These are phyloP conservation scores for Solanum dulcamara DNA, from an alignment of 257 asterid genomes.

Conservation along the genomic window DNA sequence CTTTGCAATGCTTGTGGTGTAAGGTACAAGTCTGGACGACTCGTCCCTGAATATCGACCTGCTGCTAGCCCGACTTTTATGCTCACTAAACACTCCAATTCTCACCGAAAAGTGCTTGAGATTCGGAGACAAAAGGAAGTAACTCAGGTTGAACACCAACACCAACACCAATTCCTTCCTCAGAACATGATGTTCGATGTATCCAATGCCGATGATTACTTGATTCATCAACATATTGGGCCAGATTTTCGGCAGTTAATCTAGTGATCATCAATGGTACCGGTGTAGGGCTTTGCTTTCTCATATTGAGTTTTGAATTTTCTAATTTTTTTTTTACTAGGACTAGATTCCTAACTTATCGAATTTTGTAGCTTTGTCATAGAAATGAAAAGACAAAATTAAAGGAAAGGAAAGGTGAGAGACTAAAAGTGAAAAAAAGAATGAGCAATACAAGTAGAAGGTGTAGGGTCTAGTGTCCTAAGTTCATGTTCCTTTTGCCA, in stretches of 20 bases:
- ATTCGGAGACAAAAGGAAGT: constrained; percentile 78
- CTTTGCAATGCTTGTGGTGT: constrained; percentile 94
- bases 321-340: background rate
- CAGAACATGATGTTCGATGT: constrained; percentile 65
- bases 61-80: constrained; percentile 93
- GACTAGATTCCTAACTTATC: constrained; percentile 35
- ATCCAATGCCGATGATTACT: constrained; percentile 54
- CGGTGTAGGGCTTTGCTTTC: background rate
- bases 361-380: constrained; percentile 22
- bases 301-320: background rate
- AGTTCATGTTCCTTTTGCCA: constrained; percentile 22
- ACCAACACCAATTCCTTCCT: constrained; percentile 42
- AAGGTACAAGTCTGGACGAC: constrained; percentile 84
- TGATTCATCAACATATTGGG: constrained; percentile 76
- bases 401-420: background rate
- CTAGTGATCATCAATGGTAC: background rate
- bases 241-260: constrained; percentile 73
- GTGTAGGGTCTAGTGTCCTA: constrained; percentile 15
- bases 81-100: constrained; percentile 70
- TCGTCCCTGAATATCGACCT: constrained; percentile 87
- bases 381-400: background rate
- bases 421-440: background rate
- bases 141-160: constrained; percentile 43
- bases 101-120: constrained; percentile 80
- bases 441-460: background rate